These are phyloP conservation scores for Salicornia ramosissima DNA, from an alignment of 148 eudicot species.

Conservation along the genomic window DNA sequence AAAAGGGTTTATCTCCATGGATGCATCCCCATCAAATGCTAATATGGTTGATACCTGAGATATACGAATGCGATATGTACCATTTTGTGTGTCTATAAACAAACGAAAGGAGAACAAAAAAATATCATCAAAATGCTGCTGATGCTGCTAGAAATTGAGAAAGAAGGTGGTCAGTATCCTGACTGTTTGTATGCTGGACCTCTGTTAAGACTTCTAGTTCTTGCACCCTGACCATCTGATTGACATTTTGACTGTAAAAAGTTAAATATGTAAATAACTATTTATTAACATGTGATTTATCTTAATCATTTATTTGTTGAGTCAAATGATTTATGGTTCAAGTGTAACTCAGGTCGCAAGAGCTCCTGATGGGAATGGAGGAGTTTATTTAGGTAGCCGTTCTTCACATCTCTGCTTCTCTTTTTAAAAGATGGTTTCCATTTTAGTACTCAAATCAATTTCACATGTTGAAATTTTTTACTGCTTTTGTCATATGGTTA, in stretches of 20 bases:
- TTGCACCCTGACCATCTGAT: neutral
- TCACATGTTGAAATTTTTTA: conserved; percentile 9
- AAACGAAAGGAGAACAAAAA: no score
- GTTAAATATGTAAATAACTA: no score
- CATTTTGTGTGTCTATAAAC: no score
- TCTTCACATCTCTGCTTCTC: neutral
- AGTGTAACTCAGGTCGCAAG: conserved; percentile 70
- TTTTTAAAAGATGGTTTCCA: neutral
- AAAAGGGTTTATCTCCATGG: neutral
- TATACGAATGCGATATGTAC: neutral
- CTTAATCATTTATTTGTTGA: no score
- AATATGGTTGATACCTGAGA: neutral
- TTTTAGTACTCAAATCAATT: neutral
- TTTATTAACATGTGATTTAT: no score
- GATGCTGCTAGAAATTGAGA: no score
- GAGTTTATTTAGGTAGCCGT: conserved; percentile 75
- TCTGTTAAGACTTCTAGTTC: neutral
- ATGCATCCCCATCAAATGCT: neutral
- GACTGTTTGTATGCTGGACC: no score
- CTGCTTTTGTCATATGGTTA: conserved; percentile 24
- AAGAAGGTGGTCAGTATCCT: no score
- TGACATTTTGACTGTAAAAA: neutral
- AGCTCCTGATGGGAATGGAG: conserved; percentile 99
- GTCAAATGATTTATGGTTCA: conserved; percentile 7
- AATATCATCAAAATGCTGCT: no score